Base-by-base conservation (phyloP, 2,329 filamentous ascomycete genomes). In the Mycocentrospora acerina region DNA sequence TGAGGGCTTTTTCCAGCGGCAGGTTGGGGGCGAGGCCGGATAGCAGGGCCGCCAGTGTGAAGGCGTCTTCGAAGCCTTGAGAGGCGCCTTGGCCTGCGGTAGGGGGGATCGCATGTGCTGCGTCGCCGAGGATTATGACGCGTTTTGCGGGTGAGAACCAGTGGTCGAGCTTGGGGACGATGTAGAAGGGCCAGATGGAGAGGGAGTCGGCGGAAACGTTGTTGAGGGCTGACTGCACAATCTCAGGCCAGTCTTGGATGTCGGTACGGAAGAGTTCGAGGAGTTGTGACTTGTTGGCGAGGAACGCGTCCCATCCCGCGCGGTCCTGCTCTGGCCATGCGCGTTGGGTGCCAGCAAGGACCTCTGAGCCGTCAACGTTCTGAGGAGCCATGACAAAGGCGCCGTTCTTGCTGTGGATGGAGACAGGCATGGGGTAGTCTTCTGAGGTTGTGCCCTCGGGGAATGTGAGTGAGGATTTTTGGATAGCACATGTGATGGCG, bases 81-180 rank as follows among this genome's bases (percentile, higher is more conserved):
- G 77, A 78, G 0, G 77, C 75, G 2, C 81, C 81, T 1, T 80
- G 74, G 0, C 80, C 81, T 28, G 81, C 76, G 26, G 80, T 76
- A 0, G 81, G 81, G 0, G 79, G 78, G 26, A 77, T 77, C 0
- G 80, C 80, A 55, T 85, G 81, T 0, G 81, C 82, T 0, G 81
- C 80, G 52, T 85, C 81, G 11, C 81, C 82, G 1, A 80, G 60
- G 2, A 84, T 68, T 1, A 69, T 60, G 9, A 73, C 66, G 25
- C 66, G 64, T 3, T 66, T 68, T 4, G 41, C 46, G 12, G 73
- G 73, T 3, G 76, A 72, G 50, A 48, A 44, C 60, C 59, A 64
- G 71, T 72, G 7, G 55, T 67, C 19, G 40, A 67, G 32, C 55
- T 65, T 18, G 36, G 56, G 25, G 40, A 66, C 56, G 4, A 41